Base-by-base conservation (phyloP, 2,329 filamentous ascomycete species). In the Pestalotiopsis sp. region DNA sequence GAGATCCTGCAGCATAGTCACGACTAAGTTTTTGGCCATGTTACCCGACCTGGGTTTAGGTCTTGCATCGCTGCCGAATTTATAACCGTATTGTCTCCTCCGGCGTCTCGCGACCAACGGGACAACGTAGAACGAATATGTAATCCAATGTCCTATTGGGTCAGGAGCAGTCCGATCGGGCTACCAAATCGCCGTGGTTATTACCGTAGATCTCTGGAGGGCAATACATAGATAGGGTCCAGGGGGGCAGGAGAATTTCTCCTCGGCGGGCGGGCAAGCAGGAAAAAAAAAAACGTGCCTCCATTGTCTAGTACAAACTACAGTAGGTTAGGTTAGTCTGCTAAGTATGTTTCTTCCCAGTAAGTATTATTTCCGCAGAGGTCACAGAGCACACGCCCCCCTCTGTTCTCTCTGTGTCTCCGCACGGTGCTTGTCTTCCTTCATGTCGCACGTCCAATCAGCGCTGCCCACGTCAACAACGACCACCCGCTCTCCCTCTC, bases 391-490 rank as follows among this genome's bases (percentile, higher is more conserved):
- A 52, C 45, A 49, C 41, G 20, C 45, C 20, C 17, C 57, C 23
- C n/a, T 27, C 57, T 14, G 57, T 23, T 59, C 20, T 59, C 74
- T 74, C 73, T 75, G 71, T 70, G 14, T 17, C 27, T 62, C 36
- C 59, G 59, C 71, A 70, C 70, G 68, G 72, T 65, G 67, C 67
- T 36, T 13, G n/a, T 38, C 25, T 62, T 41, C 71, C 71, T 68
- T 69, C 69, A 68, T 39, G 71, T 70, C 68, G 67, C 66, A 67
- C 66, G 67, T 68, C 77, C 77, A 79, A 79, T 79, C 76, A 79
- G 68, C 58, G 66, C 25, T 66, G 72, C 75, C 76, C 77, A 79
- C 77, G 77, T 79, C 75, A 74, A 76, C 77, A 72, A 72, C 72
- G 71, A 74, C 72, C 74, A 72, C 70, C 71, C 67, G 70, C 68